These are phyloP conservation scores for Lachnellula arida DNA, from an alignment of 2,329 filamentous ascomycete species.

Conservation along the genomic window DNA sequence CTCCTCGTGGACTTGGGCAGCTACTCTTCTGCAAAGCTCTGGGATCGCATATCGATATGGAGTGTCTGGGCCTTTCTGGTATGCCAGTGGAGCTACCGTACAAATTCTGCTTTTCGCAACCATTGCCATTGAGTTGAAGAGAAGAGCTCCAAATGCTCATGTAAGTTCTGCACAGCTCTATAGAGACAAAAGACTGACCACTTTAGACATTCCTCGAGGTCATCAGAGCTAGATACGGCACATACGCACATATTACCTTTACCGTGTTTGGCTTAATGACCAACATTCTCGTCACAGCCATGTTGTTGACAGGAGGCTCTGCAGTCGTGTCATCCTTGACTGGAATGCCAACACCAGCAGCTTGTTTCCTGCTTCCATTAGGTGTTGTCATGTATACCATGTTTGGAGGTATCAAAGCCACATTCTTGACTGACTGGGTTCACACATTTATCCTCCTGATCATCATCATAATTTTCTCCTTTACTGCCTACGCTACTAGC, in stretches of 20 bases:
- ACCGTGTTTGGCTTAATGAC: conserved; percentile 79
- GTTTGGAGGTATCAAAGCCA: conserved; percentile 77
- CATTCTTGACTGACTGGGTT: conserved; percentile 66
- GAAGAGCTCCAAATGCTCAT: conserved; percentile 81
- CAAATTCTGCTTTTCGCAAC: conserved; percentile 89
- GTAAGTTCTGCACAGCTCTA: conserved; percentile 19
- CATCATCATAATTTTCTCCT: conserved; percentile 80
- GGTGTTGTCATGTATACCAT: conserved; percentile 79
- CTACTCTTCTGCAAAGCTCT: conserved; percentile 72
- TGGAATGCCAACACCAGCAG: conserved; percentile 72
- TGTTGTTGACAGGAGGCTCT: conserved; percentile 80
- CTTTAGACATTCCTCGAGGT: conserved; percentile 69
- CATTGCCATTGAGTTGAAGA: conserved; percentile 83
- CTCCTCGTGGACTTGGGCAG: conserved; percentile 90
- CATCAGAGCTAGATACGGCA: conserved; percentile 75
- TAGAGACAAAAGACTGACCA: neutral
- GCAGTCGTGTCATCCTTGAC: conserved; percentile 69
- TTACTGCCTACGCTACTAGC: conserved; percentile 75
- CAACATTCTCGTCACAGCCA: conserved; percentile 82
- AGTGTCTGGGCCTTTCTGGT: conserved; percentile 63
- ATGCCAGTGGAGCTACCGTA: conserved; percentile 68
- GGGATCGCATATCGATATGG: conserved; percentile 79
- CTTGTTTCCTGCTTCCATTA: conserved; percentile 76
- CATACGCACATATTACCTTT: conserved; percentile 68
- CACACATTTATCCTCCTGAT: conserved; percentile 82